Percentiles rank a stretch among this genome's conserved stretches.
Evolutionary conservation across 352 stramenopile species (phyloP).

Genomic region (Pythium grandisporangium): DNA sequence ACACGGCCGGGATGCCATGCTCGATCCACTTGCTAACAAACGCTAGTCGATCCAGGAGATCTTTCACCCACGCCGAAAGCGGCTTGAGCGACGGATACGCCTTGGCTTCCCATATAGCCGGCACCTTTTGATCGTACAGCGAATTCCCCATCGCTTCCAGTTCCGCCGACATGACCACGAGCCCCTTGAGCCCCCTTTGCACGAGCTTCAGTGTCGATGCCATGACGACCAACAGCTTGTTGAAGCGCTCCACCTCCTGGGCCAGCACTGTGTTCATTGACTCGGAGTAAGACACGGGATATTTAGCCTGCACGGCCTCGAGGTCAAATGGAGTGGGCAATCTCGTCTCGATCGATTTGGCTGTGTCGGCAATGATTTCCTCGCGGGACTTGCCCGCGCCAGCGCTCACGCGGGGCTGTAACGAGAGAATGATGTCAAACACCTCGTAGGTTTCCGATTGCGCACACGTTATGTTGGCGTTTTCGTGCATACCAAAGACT

Average conservation of each 20-base stretch:
- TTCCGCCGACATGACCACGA: constrained; percentile 84
- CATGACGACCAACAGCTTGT: constrained; percentile 68
- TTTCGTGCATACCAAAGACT: constrained; percentile 94
- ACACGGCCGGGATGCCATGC: constrained; percentile 67
- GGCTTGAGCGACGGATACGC: constrained; percentile 89
- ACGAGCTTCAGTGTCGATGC: constrained; percentile 52
- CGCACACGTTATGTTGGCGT: constrained; percentile 91
- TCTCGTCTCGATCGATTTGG: constrained; percentile 54
- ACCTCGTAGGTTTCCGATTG: constrained; percentile 86
- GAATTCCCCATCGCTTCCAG: constrained; percentile 81
- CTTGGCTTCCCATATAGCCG: constrained; percentile 78
- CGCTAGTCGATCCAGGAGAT: constrained; percentile 67
- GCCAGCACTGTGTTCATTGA: constrained; percentile 95
- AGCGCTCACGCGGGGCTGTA: constrained; percentile 63
- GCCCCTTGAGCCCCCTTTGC: constrained; percentile 59
- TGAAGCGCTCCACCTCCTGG: constrained; percentile 81
- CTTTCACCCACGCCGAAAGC: constrained; percentile 81
- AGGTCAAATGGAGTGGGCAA: constrained; percentile 65
- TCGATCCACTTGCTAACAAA: constrained; percentile 73
- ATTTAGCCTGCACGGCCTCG: constrained; percentile 68
- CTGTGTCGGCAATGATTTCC: constrained; percentile 68
- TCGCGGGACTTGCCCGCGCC: constrained; percentile 65
- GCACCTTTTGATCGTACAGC: constrained; percentile 87
- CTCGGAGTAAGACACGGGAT: constrained; percentile 88
- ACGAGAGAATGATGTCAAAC: constrained; percentile 82